Evolutionary conservation across 2,329 filamentous ascomycete species (phyloP).

Genomic region (Huntiella abstrusa): DNA sequence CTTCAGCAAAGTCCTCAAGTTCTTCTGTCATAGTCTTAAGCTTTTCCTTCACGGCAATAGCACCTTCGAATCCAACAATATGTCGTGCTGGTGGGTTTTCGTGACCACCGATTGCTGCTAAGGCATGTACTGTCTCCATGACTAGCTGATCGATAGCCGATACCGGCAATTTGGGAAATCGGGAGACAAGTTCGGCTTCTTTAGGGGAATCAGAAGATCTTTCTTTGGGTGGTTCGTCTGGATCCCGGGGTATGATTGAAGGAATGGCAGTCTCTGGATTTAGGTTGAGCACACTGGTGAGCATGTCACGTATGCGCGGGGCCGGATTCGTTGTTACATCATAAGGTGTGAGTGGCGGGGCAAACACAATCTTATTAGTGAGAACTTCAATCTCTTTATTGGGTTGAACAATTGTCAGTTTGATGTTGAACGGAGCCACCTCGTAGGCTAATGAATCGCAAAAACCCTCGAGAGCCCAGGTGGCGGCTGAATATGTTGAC

Average conservation of each 20-base stretch:
- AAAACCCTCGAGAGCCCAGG: conserved; percentile 89
- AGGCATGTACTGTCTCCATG: conserved; percentile 74
- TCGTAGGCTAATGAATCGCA: conserved; percentile 93
- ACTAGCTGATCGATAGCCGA: conserved; percentile 55
- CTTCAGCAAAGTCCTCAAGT: conserved; percentile 85
- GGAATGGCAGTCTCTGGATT: conserved; percentile 43
- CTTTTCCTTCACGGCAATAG: conserved; percentile 81
- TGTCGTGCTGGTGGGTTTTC: conserved; percentile 89
- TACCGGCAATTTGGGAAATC: conserved; percentile 56
- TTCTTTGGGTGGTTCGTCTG: background rate
- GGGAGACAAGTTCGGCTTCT: conserved; percentile 31
- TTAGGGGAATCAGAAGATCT: background rate
- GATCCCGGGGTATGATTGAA: conserved; percentile 12
- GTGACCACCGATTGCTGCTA: conserved; percentile 83
- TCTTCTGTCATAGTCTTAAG: conserved; percentile 92
- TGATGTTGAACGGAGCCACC: conserved; percentile 90
- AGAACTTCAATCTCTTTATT: conserved; percentile 82
- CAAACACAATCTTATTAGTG: conserved; percentile 71
- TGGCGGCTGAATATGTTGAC: conserved; percentile 76
- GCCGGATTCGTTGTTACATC: conserved; percentile 48
- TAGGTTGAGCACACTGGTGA: conserved; percentile 59
- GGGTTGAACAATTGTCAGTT: conserved; percentile 86
- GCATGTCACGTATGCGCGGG: conserved; percentile 65
- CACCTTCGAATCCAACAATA: conserved; percentile 81
- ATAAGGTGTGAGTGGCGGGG: conserved; percentile 51